A percentile compares a stretch with the other conserved stretches of the same genome.
Evolutionary conservation across 495 filamentous ascomycete species (phyloP).

Genomic region (Clavariopsis aquatica): DNA sequence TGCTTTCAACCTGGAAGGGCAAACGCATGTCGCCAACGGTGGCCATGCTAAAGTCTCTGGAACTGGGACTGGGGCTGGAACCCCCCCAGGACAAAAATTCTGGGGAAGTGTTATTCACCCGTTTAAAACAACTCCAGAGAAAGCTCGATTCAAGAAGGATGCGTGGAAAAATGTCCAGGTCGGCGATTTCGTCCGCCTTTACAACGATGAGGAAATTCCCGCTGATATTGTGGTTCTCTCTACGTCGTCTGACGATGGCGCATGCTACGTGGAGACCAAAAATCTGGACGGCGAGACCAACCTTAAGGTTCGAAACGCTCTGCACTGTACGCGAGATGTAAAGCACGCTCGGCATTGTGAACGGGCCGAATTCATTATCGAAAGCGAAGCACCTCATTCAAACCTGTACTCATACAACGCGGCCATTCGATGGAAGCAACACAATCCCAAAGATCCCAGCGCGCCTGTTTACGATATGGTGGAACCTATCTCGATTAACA

Average conservation of each 20-base stretch:
- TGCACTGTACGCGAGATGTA: slow-evolving; percentile 79
- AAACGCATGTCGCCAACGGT: slow-evolving; percentile 25
- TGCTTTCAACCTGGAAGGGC: slow-evolving; percentile 22
- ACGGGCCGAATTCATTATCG: slow-evolving; percentile 78
- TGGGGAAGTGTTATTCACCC: slow-evolving; percentile 68
- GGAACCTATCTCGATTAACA: slow-evolving; percentile 92
- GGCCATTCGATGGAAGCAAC: slow-evolving; percentile 83
- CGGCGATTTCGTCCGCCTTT: slow-evolving; percentile 94
- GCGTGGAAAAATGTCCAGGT: slow-evolving; percentile 95
- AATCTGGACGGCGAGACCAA: slow-evolving; percentile 98
- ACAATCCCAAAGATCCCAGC: slow-evolving; percentile 60
- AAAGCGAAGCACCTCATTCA: slow-evolving; percentile 87
- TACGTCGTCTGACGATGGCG: slow-evolving; percentile 90
- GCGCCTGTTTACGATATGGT: slow-evolving; percentile 71
- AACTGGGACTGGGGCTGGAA: slow-evolving; percentile 2
- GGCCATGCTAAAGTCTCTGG: slow-evolving; percentile 11
- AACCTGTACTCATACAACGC: slow-evolving; percentile 94
- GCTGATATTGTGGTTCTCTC: slow-evolving; percentile 95
- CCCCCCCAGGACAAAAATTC: slow-evolving; percentile 39
- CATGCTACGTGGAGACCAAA: slow-evolving; percentile 98
- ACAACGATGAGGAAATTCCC: slow-evolving; percentile 93
- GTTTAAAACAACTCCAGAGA: slow-evolving; percentile 58
- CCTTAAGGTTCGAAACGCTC: slow-evolving; percentile 88
- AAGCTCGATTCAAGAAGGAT: slow-evolving; percentile 83
- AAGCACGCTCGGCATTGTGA: slow-evolving; percentile 93